Conservation (phyloP, 306 rosid species). For the Citrullus mucosospermus region DNA sequence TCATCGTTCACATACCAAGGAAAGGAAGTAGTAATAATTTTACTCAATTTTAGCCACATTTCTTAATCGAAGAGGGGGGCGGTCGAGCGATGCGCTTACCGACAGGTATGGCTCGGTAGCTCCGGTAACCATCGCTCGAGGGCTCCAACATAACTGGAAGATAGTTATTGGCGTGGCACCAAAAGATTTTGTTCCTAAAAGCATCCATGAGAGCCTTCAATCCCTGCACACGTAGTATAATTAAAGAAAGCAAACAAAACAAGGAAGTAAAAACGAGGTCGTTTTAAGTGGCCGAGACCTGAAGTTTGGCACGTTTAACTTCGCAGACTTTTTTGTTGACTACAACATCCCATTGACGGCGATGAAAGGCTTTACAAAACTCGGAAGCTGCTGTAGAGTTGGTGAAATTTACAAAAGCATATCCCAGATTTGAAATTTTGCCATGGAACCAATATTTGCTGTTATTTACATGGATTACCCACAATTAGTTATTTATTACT, state of each 20-base stretch:
- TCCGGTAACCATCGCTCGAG: conserved; percentile 4
- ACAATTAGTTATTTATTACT: too few species aligned
- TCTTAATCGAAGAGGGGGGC: not conserved
- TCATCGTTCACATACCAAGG: not conserved
- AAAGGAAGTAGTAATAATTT: not conserved
- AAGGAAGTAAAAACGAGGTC: not conserved
- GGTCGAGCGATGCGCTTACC: not conserved
- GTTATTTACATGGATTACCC: too few species aligned
- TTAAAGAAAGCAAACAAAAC: too few species aligned
- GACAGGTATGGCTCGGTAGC: not conserved
- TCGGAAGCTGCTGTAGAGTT: not conserved
- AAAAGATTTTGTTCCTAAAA: not conserved
- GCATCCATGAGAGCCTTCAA: not conserved
- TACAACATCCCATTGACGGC: not conserved
- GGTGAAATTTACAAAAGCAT: conserved; percentile 11
- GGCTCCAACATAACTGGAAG: conserved; percentile 1
- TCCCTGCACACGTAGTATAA: not conserved
- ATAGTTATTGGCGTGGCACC: conserved; percentile 5
- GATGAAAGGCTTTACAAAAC: not conserved
- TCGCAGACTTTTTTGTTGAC: conserved; percentile 9
- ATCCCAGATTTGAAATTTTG: conserved; percentile 5
- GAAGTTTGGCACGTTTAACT: not conserved
- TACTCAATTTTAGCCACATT: not conserved
- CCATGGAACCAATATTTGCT: not conserved
- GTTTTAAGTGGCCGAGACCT: not conserved